A percentile compares a stretch with the other conserved stretches of the same genome.
Evolutionary conservation across 2,329 filamentous ascomycete species (phyloP).

Genomic region (Fusarium fujikuroi): DNA sequence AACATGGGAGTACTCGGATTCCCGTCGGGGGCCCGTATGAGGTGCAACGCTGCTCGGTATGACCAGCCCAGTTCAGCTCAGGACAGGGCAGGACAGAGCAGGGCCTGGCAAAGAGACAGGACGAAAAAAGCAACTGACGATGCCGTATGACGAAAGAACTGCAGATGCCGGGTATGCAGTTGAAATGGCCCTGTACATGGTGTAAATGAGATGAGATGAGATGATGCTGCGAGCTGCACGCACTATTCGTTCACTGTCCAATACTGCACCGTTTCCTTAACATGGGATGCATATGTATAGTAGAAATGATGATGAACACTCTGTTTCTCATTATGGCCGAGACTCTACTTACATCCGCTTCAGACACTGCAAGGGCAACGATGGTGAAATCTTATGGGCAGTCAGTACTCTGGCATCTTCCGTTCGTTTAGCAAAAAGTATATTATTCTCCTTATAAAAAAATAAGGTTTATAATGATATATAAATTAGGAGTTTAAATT

Average conservation of each 20-base stretch:
- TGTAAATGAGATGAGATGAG: conserved; percentile 18
- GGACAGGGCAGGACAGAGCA: background rate
- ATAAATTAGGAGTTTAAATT: too few species aligned
- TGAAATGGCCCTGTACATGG: conserved; percentile 1
- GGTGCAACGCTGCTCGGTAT: background rate
- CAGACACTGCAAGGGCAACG: background rate
- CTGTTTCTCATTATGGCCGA: conserved; percentile 3
- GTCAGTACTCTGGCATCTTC: background rate
- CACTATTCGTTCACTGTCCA: background rate
- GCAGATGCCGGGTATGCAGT: conserved; percentile 24
- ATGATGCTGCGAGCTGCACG: conserved; percentile 2
- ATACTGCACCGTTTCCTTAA: background rate
- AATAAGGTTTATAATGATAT: too few species aligned
- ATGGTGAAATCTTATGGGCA: background rate
- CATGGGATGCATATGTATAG: background rate
- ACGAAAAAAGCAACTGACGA: background rate
- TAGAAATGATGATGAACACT: conserved; percentile 1
- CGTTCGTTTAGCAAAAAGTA: background rate
- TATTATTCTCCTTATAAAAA: too few species aligned
- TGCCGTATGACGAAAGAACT: conserved; percentile 11
- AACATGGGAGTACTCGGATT: conserved; percentile 1
- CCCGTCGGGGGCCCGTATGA: background rate
- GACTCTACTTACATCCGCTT: background rate
- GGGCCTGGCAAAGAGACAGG: background rate
- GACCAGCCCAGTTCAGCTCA: conserved; percentile 5